Evolutionary conservation across 2,329 filamentous ascomycete species (phyloP), one percentile per base, ranked within the genome.

Genomic region (Diaporthe sp.): DNA sequence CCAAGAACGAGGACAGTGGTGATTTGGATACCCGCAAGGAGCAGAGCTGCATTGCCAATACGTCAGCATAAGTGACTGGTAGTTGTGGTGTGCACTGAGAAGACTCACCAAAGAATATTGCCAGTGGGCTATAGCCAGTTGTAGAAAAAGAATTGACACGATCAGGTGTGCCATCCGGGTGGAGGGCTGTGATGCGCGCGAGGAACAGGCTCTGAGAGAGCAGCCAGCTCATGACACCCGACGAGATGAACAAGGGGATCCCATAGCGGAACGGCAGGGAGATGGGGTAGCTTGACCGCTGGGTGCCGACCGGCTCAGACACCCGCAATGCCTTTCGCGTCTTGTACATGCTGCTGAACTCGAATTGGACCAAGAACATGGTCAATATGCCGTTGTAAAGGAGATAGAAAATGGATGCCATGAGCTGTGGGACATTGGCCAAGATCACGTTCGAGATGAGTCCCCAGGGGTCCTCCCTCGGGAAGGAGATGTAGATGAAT

Each of bases 131-230:
- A 28, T 81, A 82, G 4, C 79, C 82, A 49, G 79, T 80, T 0
- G 80, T 82, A 2, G 82, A 82, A 49, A 83, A 83, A 0, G 82
- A 82, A 61, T 83, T 78, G 2, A 9, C 57, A 4, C 62, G 49
- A 61, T 83, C 80, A 2, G 78, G 58, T 2, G 17, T n/a, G 0
- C 80, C 82, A 13, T 79, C 74, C 2, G 80, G 78, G 3, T 60
- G 12, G 49, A 83, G 12, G 2, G 81, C 82, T 2, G 79, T 80
- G 28, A 86, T 83, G 4, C 84, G 80, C 0, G 84, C 84, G 0
- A 88, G 77, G 79, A 88, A 89, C 1, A 88, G 75, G 58, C 83
- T 84, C 75, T 88, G 86, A 0, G 87, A 89, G 4, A 87, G 81
- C 7, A 89, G 80, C 87, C 87, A 90, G 77, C 89, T 87, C 72